Percentiles rank a stretch among this genome's conserved stretches.
Conservation (phyloP, 306 rosid genomes). For the Prunus fruticosa region DNA sequence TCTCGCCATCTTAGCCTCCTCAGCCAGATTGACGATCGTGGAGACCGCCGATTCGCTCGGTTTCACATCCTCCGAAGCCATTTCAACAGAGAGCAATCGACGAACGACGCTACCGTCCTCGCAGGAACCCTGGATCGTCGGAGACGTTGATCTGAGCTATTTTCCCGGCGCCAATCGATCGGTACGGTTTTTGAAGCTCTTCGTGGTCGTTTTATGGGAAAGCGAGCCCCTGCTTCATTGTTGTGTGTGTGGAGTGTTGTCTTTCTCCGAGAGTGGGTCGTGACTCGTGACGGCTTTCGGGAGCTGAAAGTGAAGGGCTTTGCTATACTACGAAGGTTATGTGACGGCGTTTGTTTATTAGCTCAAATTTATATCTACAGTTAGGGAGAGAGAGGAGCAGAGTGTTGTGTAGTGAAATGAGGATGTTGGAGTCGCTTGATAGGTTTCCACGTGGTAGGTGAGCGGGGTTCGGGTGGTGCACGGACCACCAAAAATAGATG, state of each 20-base stretch:
- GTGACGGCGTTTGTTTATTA: constrained; percentile 17
- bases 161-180: constrained; percentile 18
- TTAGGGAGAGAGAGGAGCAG: not conserved
- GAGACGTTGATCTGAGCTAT: not conserved
- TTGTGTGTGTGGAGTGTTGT: not conserved
- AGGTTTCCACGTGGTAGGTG: constrained; percentile 8
- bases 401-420: not conserved
- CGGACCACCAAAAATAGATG: not conserved
- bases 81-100: constrained; percentile 1
- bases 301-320: not conserved
- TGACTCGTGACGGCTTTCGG: constrained; percentile 18
- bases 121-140: constrained; percentile 25
- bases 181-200: not conserved
- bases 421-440: not conserved
- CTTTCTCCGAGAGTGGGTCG: not conserved
- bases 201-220: constrained; percentile 14
- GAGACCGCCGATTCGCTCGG: constrained; percentile 74
- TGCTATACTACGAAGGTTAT: not conserved
- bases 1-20: constrained; percentile 88
- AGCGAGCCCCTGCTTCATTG: constrained; percentile 6
- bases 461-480: not conserved
- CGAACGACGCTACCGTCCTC: not conserved
- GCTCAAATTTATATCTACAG: not conserved
- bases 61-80: constrained; percentile 98
- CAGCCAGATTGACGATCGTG: constrained; percentile 81